Evolutionary conservation across 331 rosid genomes (phyloP), one percentile per base, ranked within the genome.

Genomic region (Malus hybrid): DNA sequence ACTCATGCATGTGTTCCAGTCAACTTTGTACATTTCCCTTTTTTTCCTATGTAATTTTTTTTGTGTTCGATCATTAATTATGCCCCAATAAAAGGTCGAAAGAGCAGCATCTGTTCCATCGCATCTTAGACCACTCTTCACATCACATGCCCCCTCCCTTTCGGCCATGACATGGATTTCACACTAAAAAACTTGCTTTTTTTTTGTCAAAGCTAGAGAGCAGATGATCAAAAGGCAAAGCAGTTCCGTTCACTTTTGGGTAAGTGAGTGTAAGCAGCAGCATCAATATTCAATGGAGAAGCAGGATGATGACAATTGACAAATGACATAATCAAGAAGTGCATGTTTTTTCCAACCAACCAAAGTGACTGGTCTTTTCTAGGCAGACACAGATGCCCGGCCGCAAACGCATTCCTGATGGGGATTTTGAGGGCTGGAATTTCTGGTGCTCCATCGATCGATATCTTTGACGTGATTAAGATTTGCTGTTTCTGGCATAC

Each of bases 371-470:
- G 65, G 44, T 27, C 84, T 69, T 73, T 69, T 28, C 66, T n/a
- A 44, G 62, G 32, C 70, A 13, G 56, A 46, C 77, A 76, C 62
- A 34, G 57, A 48, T 46, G 75, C 34, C 77, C 44, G 44, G 44
- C 59, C 10, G 74, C 67, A 62, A 64, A 76, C 32, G 66, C 16
- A 24, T 63, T 39, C 39, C 22, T 75, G 60, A 24, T 54, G 76
- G 57, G 32, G 32, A 71, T 60, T 66, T 33, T 19, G 71, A 76
- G 56, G 65, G 61, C 20, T 16, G 50, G 66, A 65, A 65, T 48
- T 64, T 73, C 62, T 71, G 77, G 57, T 55, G 67, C 76, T 63
- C 50, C 39, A 74, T 73, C 82, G 57, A 16, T 1, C 20, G 57
- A 18, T 50, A 4, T 81, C 57, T 4, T 60, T 5, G 65, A 60